Base-by-base conservation (phyloP, 352 stramenopile genomes). In the Albugo laibachii region DNA sequence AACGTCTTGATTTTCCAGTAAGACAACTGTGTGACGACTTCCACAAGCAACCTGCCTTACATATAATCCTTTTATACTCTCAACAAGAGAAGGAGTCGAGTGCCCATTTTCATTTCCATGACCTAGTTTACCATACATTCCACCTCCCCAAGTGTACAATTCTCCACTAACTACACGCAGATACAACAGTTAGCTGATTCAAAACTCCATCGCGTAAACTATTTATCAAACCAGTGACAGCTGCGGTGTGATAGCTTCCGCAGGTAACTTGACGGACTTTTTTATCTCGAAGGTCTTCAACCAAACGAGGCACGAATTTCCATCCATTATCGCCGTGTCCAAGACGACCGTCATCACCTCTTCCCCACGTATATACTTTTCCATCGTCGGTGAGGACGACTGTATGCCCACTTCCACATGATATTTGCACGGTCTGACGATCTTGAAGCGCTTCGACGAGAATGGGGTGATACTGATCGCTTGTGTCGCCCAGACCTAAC, bases 251-350 rank as follows among this genome's bases (percentile, higher is more conserved):
- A 62, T 97, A 97, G 53, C 91, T 95, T 16, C 91, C 87, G 62
- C 91, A 97, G 18, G 87, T 97, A 39, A 97, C 86, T 55, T 96
- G 81, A 0, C 78, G 83, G 39, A 86, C 71, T 36, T 87, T 82
- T 57, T 94, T 92, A 52, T 84, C 85, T 34, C 80, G 80, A 3
- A 97, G 59, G 53, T 85, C 76, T 48, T 95, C 83, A 6, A 91
- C 87, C 16, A 96, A 67, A 11, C 91, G 71, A 16, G 91, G 91
- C n/a, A 96, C 88, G 56, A 96, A 97, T 63, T 97, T 97, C 91
- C 91, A 97, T 42, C 88, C 88, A 62, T 96, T 97, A 56, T 95
- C 83, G 54, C 80, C 79, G 47, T 95, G 83, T n/a, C 84, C 84
- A 31, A 95, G 49, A 1, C 84, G 77, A 0, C 84, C 84, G 55